Base-by-base conservation (phyloP, 2,329 filamentous ascomycete species). In the Raffaelea deltoideospora region DNA sequence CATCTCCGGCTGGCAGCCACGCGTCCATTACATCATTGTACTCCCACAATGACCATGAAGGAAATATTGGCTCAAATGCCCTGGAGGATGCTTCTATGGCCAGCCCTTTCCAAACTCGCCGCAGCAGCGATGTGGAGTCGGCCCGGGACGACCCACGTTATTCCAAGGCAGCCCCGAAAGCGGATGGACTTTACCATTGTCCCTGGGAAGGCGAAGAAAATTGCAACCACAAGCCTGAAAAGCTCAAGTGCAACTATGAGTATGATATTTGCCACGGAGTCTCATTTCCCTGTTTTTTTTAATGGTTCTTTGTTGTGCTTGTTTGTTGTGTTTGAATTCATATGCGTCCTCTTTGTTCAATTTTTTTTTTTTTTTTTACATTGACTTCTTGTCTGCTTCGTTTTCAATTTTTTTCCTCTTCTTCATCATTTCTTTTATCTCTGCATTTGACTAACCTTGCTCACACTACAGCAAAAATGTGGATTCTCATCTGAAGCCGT, bases 171-270 rank as follows among this genome's bases (percentile, higher is more conserved):
- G 60, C 61, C 33, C 71, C 77, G 10, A 58, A 69, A 29, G 56
- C 67, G 24, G 84, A 94, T 58, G 86, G 85, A 52, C 72, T 92
- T 41, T 96, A 90, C 63, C 85, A 93, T 63, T 96, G 88, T 67
- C 88, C 88, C 6, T 90, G 80, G 67, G 76, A 80, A 55, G 79
- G 75, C 48, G 67, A 76, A 42, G 40, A 61, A 23, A 65, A 55
- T 52, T 96, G 88, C 72, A 81, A 73, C 58, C 88, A 95, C 74
- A 82, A 83, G 62, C 76, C 87, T 29, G 90, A 92, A 53, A 90
- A 92, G 65, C 81, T 96, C 49, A 95, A 95, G 73, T 95, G 88
- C 76, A 93, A 94, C 63, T 96, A 95, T 55, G 87, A 95, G 87
- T 93, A 79, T 72, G 84, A n/a, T n/a, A n/a, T n/a, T n/a, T n/a